Evolutionary conservation across 1,284 basidiomycete genomes (phyloP), one percentile per base, ranked within the genome.

Genomic region (Pseudozyma thailandica): DNA sequence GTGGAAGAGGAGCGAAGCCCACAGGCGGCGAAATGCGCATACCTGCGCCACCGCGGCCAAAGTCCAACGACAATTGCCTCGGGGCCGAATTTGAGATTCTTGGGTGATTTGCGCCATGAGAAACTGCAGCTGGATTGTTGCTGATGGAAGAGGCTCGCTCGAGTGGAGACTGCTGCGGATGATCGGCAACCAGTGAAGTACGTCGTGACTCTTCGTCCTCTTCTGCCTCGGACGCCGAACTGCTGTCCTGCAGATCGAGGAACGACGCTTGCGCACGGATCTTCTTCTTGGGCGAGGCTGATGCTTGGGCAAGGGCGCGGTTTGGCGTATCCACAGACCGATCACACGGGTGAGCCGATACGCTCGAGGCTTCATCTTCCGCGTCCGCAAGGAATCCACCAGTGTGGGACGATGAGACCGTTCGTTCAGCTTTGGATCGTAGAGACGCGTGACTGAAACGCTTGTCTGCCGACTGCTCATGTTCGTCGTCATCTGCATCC

Each of bases 341-440:
- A 23, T 66, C 52, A 28, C 63, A 66, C 5, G 57, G 52, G 25
- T 60, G 54, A 6, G 51, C 33, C 2, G 66, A 64, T 3, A 46
- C 57, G 12, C 52, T 55, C n/a, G 48, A 56, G 0, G 35, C 50
- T 18, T 58, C 65, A 20, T 59, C 69, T 35, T 72, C 69, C 5
- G 44, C 63, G 31, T 72, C 69, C 6, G 69, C 69, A 6, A 72
- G 51, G 9, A 58, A 66, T 4, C 63, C 63, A 10, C 58, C 70
- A 4, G 58, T 57, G 35, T 61, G 53, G 3, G 70, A 62, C 7
- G 59, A 63, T 13, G 55, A 62, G 16, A 52, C 39, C 12, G 57
- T 47, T 8, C 64, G 63, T 13, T 58, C 63, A 13, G 51, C 51
- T n/a, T 53, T 42, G 18, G 59, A 63, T 9, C 26, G 45, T 1